These are phyloP conservation scores for Erysimum cheiranthoides DNA, from an alignment of 345 rosid genomes.

Conservation along the genomic window DNA sequence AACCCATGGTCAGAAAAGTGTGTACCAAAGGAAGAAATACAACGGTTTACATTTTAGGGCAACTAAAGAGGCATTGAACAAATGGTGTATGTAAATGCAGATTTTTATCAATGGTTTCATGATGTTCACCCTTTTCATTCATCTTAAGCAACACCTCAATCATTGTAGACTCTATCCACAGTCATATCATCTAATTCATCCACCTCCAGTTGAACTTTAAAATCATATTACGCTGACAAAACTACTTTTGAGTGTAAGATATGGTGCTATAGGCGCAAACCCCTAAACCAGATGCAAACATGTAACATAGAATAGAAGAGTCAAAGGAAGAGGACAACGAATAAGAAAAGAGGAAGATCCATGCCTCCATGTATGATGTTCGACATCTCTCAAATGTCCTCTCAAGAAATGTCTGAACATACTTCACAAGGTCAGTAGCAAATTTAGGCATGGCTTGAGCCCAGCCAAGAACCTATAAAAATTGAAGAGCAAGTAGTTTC, in stretches of 20 bases:
- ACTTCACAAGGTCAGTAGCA: constrained; percentile 87
- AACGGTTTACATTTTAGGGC: constrained; percentile 4
- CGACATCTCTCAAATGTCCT: constrained; percentile 98
- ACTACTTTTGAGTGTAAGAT: constrained; percentile 17
- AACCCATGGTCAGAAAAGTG: constrained; percentile 33
- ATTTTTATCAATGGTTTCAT: constrained; percentile 20
- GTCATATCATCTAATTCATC: constrained; percentile 27
- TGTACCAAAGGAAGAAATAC: constrained; percentile 13
- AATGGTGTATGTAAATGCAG: not conserved
- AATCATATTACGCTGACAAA: constrained; percentile 6
- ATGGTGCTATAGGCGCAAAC: constrained; percentile 31
- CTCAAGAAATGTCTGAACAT: constrained; percentile 96
- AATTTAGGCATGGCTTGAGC: constrained; percentile 99
- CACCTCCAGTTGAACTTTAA: not conserved
- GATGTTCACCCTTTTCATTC: not conserved
- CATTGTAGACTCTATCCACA: constrained; percentile 6
- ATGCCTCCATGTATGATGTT: constrained; percentile 93
- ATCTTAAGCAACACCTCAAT: constrained; percentile 11
- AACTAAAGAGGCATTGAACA: constrained; percentile 18
- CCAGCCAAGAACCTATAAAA: constrained; percentile 90
- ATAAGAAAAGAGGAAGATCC: constrained; percentile 40
- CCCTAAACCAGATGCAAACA: constrained; percentile 39
- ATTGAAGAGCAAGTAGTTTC: constrained; percentile 27
- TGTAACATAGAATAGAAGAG: constrained; percentile 23
- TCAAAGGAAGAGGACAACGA: constrained; percentile 24